A percentile compares a stretch with the other conserved stretches of the same genome.
phyloP scores from a whole-genome alignment of 805 yeast species.

The Starmera amethionina region DNA sequence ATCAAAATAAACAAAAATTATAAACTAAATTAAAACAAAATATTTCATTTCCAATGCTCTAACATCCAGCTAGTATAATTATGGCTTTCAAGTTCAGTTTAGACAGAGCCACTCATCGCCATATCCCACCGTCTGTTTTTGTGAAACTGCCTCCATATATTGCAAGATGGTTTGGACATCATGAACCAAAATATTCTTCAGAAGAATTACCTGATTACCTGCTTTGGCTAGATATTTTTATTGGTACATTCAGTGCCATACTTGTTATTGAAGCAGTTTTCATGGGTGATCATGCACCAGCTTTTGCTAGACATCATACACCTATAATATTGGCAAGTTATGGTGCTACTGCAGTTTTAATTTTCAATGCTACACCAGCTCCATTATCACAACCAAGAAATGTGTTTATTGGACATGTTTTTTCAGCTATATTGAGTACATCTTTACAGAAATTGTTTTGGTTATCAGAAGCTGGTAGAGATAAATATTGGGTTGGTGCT shows the following conservation, averaged over 20 bases:
- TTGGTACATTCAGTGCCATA: conserved; percentile 32
- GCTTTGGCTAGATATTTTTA: conserved; percentile 33
- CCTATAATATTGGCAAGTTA: conserved; percentile 38
- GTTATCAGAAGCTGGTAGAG: conserved; percentile 28
- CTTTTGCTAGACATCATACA: conserved; percentile 25
- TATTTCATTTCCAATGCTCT: too few relatives aligned
- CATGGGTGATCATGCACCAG: conserved; percentile 16
- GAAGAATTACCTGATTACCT: conserved; percentile 19
- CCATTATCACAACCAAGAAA: conserved; percentile 55
- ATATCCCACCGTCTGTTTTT: not conserved
- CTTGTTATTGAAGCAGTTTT: conserved; percentile 33
- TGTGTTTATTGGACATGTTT: conserved; percentile 40
- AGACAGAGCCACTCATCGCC: not conserved
- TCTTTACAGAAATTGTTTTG: conserved; percentile 41
- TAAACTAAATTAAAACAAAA: too few relatives aligned
- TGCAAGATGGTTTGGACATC: not conserved
- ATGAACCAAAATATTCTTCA: not conserved
- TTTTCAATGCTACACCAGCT: conserved; percentile 38
- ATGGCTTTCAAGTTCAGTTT: not conserved
- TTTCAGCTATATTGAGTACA: conserved; percentile 40
- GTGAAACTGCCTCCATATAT: not conserved
- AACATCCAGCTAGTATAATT: too few relatives aligned
- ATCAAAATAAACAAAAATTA: too few relatives aligned
- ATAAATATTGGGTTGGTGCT: conserved; percentile 42
- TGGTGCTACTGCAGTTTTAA: conserved; percentile 48